Base-by-base conservation (phyloP, 495 filamentous ascomycete species). In the Penicillium desertorum region DNA sequence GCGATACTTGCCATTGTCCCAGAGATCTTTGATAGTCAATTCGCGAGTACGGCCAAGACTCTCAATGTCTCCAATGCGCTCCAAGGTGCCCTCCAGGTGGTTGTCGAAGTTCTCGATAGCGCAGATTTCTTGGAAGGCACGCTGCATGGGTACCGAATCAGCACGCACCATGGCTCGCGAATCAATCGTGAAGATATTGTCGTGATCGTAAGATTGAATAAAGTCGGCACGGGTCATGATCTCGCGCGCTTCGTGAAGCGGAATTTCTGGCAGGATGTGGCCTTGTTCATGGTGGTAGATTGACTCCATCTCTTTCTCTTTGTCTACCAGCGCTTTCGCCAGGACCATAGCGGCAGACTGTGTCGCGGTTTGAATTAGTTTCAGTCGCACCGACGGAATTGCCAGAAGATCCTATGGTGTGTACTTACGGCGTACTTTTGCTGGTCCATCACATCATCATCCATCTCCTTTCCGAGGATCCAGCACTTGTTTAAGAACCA, bases 361-460 rank as follows among this genome's bases (percentile, higher is more conserved):
- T 46, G 14, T 47, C 41, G 7, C 19, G 20, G 11, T 22, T 64
- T 57, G 59, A 4, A 58, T 56, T 53, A 58, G 45, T 2, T 14
- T 43, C 12, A 17, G 5, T 41, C 3, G 30, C 42, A 27, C n/a
- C 11, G 25, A 9, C 9, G 20, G 39, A 16, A 23, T 2, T 14
- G 1, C 7, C 34, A 36, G 43, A 6, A 8, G n/a, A 29, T 27
- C n/a, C 9, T 12, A 34, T 19, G 9, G 37, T 12, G 1, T 36
- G 12, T 34, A 78, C 86, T 71, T 72, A 91, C 87, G 30, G 93
- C 88, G 74, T 88, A 94, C 68, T 98, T 98, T 62, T 98, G 94
- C 73, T 97, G 88, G 66, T 98, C 91, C 94, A 98, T 98, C 39
- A 97, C 94, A 72, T 98, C 94, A 75, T 98, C 94, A 62, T 98